Percentiles rank a stretch among this genome's conserved stretches.
phyloP scores from a whole-genome alignment of 352 stramenopile species.

The Globisporangium irregulare region DNA sequence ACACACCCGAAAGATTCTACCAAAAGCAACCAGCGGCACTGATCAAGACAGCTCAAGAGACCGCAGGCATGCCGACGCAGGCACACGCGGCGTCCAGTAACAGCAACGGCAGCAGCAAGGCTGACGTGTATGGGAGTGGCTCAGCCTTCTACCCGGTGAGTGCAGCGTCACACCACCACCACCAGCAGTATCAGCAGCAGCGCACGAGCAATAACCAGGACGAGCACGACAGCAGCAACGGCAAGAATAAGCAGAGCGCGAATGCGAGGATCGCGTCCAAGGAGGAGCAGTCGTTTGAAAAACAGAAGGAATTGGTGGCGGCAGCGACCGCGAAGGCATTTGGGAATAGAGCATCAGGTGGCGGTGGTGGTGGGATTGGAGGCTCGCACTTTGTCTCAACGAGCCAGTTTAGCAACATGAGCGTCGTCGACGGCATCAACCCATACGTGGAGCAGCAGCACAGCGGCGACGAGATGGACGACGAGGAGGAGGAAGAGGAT shows the following conservation, averaged over 20 bases:
- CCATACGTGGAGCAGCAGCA: conserved; percentile 45
- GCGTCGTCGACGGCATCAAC: conserved; percentile 36
- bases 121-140: background rate
- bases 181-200: background rate
- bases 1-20: conserved; percentile 1
- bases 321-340: conserved; percentile 15
- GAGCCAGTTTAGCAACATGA: background rate
- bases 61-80: conserved; percentile 11
- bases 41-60: background rate
- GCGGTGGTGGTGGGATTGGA: conserved; percentile 14
- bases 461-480: conserved; percentile 22
- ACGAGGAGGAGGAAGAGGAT: conserved; percentile 30
- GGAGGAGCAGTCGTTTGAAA: conserved; percentile 14
- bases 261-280: conserved; percentile 6
- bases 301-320: conserved; percentile 15
- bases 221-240: conserved; percentile 2
- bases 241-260: background rate
- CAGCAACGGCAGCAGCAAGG: background rate
- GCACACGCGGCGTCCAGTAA: background rate
- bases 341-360: conserved; percentile 6
- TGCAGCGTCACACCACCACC: background rate
- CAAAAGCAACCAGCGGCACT: background rate
- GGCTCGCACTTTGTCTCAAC: conserved; percentile 15
- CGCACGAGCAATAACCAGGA: conserved; percentile 12
- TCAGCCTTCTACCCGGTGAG: background rate